These are phyloP conservation scores for Huiozyma naganishii DNA, from an alignment of 805 yeast species.

Conservation along the genomic window DNA sequence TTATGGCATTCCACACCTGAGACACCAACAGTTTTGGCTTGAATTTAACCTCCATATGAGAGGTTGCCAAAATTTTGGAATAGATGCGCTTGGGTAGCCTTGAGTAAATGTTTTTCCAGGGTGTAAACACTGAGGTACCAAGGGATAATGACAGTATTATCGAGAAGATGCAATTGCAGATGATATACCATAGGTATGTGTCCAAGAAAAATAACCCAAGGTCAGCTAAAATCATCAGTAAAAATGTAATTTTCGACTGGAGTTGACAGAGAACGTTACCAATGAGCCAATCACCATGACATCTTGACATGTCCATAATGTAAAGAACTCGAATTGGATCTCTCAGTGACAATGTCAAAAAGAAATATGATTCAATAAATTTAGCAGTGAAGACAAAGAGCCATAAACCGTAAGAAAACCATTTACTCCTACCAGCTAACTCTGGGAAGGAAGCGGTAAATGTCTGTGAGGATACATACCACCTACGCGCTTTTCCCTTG, in stretches of 20 bases:
- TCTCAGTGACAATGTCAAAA: slow-evolving; percentile 56
- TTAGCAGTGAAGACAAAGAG: slow-evolving; percentile 54
- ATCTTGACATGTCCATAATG: slow-evolving; percentile 41
- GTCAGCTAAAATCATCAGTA: slow-evolving; percentile 48
- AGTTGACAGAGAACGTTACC: slow-evolving; percentile 42
- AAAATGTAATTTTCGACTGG: slow-evolving; percentile 48
- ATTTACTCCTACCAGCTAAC: slow-evolving; percentile 41
- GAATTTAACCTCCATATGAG: slow-evolving; percentile 36
- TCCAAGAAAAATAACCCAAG: slow-evolving; percentile 64
- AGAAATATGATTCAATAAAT: slow-evolving; percentile 68
- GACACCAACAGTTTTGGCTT: slow-evolving; percentile 49
- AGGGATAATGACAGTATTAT: slow-evolving; percentile 58
- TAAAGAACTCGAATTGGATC: slow-evolving; percentile 67
- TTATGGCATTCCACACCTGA: slow-evolving; percentile 76
- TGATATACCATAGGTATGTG: slow-evolving; percentile 77
- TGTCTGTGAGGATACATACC: slow-evolving; percentile 38
- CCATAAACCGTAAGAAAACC: slow-evolving; percentile 66
- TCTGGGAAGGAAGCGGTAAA: slow-evolving; percentile 53
- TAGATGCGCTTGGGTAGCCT: slow-evolving; percentile 66
- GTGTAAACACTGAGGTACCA: slow-evolving; percentile 80
- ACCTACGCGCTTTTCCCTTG: slow-evolving; percentile 29
- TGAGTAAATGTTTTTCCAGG: slow-evolving; percentile 75
- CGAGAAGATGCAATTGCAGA: slow-evolving; percentile 68
- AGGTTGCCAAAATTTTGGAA: slow-evolving; percentile 51
- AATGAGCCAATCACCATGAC: slow-evolving; percentile 50